Base-by-base conservation (phyloP, 768 basidiomycete genomes). In the Russula vinacea region DNA sequence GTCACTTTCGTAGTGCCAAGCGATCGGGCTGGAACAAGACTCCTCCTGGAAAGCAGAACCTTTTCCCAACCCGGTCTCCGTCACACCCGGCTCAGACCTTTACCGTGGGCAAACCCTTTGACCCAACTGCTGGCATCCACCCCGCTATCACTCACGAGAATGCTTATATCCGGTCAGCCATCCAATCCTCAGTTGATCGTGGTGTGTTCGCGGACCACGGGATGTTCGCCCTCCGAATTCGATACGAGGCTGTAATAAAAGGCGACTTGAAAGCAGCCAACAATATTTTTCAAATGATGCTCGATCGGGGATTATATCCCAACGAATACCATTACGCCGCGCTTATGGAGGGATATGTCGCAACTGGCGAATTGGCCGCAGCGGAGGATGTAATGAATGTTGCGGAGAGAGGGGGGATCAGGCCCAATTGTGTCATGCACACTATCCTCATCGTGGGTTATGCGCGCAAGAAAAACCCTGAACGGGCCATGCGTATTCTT, bases 371-470 rank as follows among this genome's bases (percentile, higher is more conserved):
- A 72, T 76, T 88, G 66, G 70, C 73, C 16, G 78, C 77, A 22
- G 89, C 90, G 29, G 73, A 79, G 62, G 77, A 78, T 56, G 75
- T 85, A 49, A 80, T 94, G 77, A 75, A 74, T 64, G 74, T 83
- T 19, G 83, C 85, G 32, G 70, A 72, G 45, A 74, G 76, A 45
- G 77, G 79, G 5, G 84, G 85, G 29, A 72, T 88, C 63, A 73
- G 77, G 26, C 82, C 86, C 24, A 84, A 86, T 67, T 79, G 83
- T 22, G 81, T 86, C 51, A 84, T 90, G 81, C 89, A 85, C 77
- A 92, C 91, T 29, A 85, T 87, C 65, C 80, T 94, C 65, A 86
- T 94, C 68, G 78, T 80, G 40, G 91, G 88, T 2, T 82, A 87
- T 72, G 88, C 83, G 24, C 82, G 83, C n/a, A 78, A 79, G 57